Percentiles rank a stretch among this genome's conserved stretches.
Conservation (phyloP, 2,329 filamentous ascomycete species). For the Penicillium thymicola region DNA sequence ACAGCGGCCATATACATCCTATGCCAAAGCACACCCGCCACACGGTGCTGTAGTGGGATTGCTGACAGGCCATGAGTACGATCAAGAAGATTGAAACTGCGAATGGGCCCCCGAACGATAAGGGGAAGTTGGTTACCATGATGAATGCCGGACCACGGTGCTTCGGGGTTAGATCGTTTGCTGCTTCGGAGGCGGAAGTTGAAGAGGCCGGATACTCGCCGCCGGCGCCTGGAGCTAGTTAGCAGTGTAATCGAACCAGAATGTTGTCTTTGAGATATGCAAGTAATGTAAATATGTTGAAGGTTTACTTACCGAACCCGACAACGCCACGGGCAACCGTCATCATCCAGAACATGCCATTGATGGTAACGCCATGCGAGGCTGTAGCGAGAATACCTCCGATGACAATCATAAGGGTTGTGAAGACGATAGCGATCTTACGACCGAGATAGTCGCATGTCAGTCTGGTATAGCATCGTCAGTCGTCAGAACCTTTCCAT, state of each 20-base stretch:
- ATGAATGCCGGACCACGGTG: conserved; percentile 45
- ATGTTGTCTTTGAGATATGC: neutral
- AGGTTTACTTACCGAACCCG: conserved; percentile 39
- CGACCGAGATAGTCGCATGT: conserved; percentile 48
- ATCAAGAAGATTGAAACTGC: conserved; percentile 49
- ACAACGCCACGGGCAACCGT: conserved; percentile 49
- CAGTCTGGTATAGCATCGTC: conserved; percentile 19
- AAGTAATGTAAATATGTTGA: neutral
- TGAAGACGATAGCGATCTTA: conserved; percentile 46
- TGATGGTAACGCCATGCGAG: conserved; percentile 44
- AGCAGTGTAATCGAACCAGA: neutral
- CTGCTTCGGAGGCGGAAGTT: conserved; percentile 48
- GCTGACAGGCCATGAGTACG: conserved; percentile 40
- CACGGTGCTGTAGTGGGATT: conserved; percentile 40
- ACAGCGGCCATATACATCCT: conserved; percentile 50
- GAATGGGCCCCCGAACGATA: conserved; percentile 43
- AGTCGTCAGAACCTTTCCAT: neutral
- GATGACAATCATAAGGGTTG: conserved; percentile 47
- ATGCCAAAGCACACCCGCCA: conserved; percentile 52
- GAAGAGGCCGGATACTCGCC: conserved; percentile 51
- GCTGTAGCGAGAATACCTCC: conserved; percentile 48
- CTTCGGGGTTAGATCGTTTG: conserved; percentile 45
- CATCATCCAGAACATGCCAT: conserved; percentile 55
- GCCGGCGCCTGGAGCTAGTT: conserved; percentile 29
- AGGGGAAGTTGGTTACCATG: conserved; percentile 47